Evolutionary conservation across 148 eudicot genomes (phyloP), one percentile per base, ranked within the genome.

Genomic region (Amaranthus cruentus): DNA sequence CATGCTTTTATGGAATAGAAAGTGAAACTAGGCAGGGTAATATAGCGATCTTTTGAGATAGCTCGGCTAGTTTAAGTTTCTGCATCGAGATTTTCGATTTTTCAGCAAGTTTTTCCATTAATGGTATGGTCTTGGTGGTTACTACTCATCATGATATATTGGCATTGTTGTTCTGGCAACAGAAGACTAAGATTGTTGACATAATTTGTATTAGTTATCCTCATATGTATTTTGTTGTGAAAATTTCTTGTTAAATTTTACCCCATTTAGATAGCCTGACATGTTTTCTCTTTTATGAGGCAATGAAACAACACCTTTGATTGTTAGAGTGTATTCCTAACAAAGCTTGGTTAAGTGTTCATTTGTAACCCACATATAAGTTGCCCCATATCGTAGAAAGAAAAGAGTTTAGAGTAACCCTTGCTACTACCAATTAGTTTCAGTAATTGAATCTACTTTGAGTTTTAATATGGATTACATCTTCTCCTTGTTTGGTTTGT

Each of bases 21-120:
- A 28, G 38, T 3, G 49, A 38, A 57, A 47, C 53, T 59, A 66
- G 75, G 7, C 50, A 62, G 58, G 47, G 54, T 69, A 79, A 79
- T 79, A 79, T 69, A 62, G 62, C 15, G 52, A 14, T 60, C 54
- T 8, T 78, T 48, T 60, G 50, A 67, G 48, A 47, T 54, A 60
- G 63, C 28, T 44, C 68, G 73, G 52, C 61, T 60, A 13, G 53
- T 59, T 44, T 9, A 48, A 10, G 42, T 76, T 62, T 57, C 28
- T 66, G 28, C 21, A 58, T 18, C 53, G 18, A 15, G 9, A 42
- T 21, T 28, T 28, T 28, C 38, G 38, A 28, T 28, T 28, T 28
- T 28, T 28, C 38, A 28, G 38, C 38, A 28, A 28, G 38, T 28
- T 28, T 28, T 28, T 28, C 38, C 38, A 28, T 28, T 28, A 28